These are phyloP conservation scores for Pseudozyma pruni DNA, from an alignment of 1,284 basidiomycete species.

Conservation along the genomic window DNA sequence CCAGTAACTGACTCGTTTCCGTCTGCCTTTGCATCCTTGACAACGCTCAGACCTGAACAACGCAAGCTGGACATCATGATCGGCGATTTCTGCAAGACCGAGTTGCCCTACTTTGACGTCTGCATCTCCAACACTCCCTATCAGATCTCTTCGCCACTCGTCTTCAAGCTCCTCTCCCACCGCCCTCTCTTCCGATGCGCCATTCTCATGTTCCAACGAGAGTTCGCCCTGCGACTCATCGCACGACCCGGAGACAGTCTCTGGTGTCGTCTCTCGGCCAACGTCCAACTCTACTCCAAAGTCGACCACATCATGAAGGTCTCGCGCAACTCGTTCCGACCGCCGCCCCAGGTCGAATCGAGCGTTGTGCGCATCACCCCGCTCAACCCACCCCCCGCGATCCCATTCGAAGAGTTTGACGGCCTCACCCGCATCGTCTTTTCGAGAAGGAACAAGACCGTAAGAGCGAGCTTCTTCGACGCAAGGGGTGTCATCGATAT, in stretches of 20 bases:
- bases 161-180: slow-evolving; percentile 96
- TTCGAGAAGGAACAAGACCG: slow-evolving; percentile 86
- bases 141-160: slow-evolving; percentile 97
- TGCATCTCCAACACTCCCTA: slow-evolving; percentile 99
- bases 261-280: slow-evolving; percentile 94
- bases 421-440: slow-evolving; percentile 91
- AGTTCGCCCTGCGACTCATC: slow-evolving; percentile 92
- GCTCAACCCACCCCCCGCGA: slow-evolving; percentile 90
- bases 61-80: slow-evolving; percentile 92
- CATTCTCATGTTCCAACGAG: slow-evolving; percentile 99
- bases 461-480: slow-evolving; percentile 82
- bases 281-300: slow-evolving; percentile 94
- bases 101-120: slow-evolving; percentile 96
- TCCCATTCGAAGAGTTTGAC: slow-evolving; percentile 97
- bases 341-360: slow-evolving; percentile 93
- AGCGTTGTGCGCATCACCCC: slow-evolving; percentile 91
- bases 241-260: slow-evolving; percentile 85
- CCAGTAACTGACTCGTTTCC: slow-evolving; percentile 12
- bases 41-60: slow-evolving; percentile 82
- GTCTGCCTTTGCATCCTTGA: not conserved
- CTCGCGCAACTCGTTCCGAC: slow-evolving; percentile 93
- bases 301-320: slow-evolving; percentile 98
- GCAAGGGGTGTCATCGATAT: slow-evolving; percentile 94
- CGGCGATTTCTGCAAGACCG: slow-evolving; percentile 96
- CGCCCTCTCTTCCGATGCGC: slow-evolving; percentile 91